Conservation (phyloP, 139 green algal genomes). For the Zygnema cylindricum region DNA sequence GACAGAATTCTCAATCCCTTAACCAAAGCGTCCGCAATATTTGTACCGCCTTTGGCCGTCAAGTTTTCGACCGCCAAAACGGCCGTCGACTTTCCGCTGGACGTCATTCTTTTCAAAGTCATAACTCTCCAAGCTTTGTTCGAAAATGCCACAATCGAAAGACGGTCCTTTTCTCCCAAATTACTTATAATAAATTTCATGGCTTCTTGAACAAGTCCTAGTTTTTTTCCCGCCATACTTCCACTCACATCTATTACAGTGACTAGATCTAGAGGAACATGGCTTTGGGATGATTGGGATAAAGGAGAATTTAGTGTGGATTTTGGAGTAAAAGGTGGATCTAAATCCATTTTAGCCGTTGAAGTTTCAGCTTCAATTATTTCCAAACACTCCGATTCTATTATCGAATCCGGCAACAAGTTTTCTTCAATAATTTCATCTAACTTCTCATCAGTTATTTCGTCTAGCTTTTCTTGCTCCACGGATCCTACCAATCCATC, state of each 20-base stretch:
- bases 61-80: slow-evolving; percentile 2
- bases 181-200: slow-evolving; percentile 39
- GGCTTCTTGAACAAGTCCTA: slow-evolving; percentile 25
- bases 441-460: too few species aligned
- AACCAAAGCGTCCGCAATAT: slow-evolving; percentile 23
- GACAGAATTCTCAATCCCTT: slow-evolving; percentile 26
- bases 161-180: slow-evolving; percentile 1
- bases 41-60: slow-evolving; percentile 10
- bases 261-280: slow-evolving; percentile 42
- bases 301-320: too few species aligned
- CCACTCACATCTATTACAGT: slow-evolving; percentile 40
- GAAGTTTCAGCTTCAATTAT: too few species aligned
- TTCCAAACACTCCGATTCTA: too few species aligned
- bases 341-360: too few species aligned
- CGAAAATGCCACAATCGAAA: slow-evolving; percentile 53
- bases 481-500: too few species aligned
- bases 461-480: too few species aligned
- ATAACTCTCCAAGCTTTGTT: slow-evolving; percentile 7
- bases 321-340: too few species aligned
- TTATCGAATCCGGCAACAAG: too few species aligned
- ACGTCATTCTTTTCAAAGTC: not conserved
- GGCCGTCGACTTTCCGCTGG: not conserved
- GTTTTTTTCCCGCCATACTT: slow-evolving; percentile 39
- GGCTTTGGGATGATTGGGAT: not conserved
- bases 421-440: too few species aligned